A percentile compares a stretch with the other conserved stretches of the same genome.
Evolutionary conservation across 129 eudicot genomes (phyloP).

Genomic region (Saposhnikovia divaricata): DNA sequence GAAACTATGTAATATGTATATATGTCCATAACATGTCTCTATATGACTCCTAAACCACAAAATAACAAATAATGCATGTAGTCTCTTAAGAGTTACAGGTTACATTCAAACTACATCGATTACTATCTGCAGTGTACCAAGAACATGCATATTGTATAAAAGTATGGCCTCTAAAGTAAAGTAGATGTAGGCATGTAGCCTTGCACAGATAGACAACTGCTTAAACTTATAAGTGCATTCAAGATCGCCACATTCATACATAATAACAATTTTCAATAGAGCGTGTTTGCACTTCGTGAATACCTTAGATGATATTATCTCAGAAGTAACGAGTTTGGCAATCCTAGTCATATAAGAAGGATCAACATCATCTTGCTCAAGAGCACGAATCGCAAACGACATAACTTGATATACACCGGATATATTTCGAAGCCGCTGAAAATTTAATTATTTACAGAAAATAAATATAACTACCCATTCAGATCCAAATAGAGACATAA

Average conservation of each 20-base stretch:
- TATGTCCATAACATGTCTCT: background rate
- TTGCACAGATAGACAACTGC: background rate
- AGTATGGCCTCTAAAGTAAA: background rate
- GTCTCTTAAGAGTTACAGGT: background rate
- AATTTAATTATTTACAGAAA: background rate
- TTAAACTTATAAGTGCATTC: background rate
- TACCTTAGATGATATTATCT: constrained; percentile 89
- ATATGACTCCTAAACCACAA: background rate
- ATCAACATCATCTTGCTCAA: constrained; percentile 62
- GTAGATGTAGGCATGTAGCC: background rate
- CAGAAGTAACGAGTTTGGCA: constrained; percentile 81
- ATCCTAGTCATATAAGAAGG: constrained; percentile 58
- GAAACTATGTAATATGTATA: background rate
- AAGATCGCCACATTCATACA: background rate
- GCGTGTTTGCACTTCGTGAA: background rate
- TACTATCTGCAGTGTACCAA: background rate
- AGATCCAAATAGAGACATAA: background rate
- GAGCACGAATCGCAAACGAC: constrained; percentile 71
- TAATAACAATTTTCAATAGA: background rate
- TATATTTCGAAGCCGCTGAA: constrained; percentile 82
- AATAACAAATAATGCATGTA: background rate
- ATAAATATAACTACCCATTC: constrained; percentile 5
- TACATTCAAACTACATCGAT: background rate
- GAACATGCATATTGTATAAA: background rate
- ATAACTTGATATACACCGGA: constrained; percentile 89